These are phyloP conservation scores for Linum trigynum DNA, from an alignment of 345 rosid genomes.

Conservation along the genomic window DNA sequence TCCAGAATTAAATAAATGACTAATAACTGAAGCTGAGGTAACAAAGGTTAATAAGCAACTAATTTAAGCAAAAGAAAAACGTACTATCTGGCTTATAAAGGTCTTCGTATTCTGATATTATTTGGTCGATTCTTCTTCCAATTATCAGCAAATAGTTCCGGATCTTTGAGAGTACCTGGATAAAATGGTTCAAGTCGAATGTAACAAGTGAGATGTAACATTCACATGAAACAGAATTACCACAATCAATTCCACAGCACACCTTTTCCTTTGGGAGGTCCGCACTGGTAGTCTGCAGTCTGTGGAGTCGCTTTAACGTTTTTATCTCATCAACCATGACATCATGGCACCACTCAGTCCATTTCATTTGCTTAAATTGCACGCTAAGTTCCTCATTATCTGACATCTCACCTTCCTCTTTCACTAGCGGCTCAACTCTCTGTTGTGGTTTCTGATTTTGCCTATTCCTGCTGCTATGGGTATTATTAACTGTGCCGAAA, in stretches of 20 bases:
- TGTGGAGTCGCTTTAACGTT: constrained; percentile 74
- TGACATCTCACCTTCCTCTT: constrained; percentile 99
- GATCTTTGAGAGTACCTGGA: constrained; percentile 86
- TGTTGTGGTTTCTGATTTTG: constrained; percentile 38
- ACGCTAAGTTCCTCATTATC: constrained; percentile 87
- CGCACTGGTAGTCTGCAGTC: constrained; percentile 90
- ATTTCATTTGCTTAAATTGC: constrained; percentile 96
- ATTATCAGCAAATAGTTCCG: constrained; percentile 86
- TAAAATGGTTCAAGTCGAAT: constrained; percentile 3
- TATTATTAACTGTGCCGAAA: constrained; percentile 31
- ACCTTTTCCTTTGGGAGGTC: constrained; percentile 96
- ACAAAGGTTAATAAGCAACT: not conserved
- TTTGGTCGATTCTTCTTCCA: constrained; percentile 74
- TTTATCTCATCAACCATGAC: constrained; percentile 70
- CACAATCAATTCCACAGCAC: not conserved
- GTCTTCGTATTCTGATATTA: constrained; percentile 64
- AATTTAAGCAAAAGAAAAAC: constrained; percentile 17
- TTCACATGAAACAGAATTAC: not conserved
- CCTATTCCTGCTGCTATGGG: constrained; percentile 36
- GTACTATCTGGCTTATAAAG: constrained; percentile 77
- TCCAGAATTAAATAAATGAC: not conserved
- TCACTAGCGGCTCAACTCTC: constrained; percentile 60
- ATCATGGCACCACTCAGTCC: constrained; percentile 99
- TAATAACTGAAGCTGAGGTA: not conserved
- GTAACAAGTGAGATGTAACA: not conserved